A percentile compares a stretch with the other conserved stretches of the same genome.
Evolutionary conservation across 2,329 filamentous ascomycete genomes (phyloP).

Genomic region (Trichophyton rubrum): DNA sequence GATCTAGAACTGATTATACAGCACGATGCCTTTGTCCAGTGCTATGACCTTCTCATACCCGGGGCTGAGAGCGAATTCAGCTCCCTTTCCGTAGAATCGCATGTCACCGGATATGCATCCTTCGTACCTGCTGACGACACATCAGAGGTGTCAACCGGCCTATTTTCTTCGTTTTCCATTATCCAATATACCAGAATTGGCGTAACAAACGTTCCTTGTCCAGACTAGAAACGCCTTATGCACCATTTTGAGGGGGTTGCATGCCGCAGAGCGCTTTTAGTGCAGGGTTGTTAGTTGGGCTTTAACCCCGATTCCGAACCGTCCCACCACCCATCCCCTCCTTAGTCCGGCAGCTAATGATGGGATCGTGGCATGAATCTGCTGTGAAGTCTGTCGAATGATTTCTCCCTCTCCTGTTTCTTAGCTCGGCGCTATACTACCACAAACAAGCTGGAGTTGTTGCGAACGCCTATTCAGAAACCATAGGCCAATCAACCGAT

Average conservation of each 20-base stretch:
- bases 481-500: neutral
- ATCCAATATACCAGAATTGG: neutral
- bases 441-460: neutral
- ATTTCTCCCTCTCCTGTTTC: neutral
- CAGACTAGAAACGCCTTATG: neutral
- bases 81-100: neutral
- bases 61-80: neutral
- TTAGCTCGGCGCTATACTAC: neutral
- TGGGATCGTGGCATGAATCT: neutral
- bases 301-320: neutral
- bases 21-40: neutral
- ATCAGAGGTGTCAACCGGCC: neutral
- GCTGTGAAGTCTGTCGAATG: neutral
- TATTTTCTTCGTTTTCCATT: neutral
- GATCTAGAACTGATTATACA: neutral
- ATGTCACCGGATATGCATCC: neutral
- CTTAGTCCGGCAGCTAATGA: neutral
- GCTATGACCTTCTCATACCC: neutral
- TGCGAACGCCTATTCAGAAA: neutral
- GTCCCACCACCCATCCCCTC: neutral
- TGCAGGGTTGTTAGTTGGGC: neutral
- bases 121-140: neutral
- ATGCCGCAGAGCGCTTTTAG: neutral
- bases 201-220: neutral
- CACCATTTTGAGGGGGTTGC: neutral